phyloP scores from a whole-genome alignment of 148 eudicot genomes.

The Cornus florida region DNA sequence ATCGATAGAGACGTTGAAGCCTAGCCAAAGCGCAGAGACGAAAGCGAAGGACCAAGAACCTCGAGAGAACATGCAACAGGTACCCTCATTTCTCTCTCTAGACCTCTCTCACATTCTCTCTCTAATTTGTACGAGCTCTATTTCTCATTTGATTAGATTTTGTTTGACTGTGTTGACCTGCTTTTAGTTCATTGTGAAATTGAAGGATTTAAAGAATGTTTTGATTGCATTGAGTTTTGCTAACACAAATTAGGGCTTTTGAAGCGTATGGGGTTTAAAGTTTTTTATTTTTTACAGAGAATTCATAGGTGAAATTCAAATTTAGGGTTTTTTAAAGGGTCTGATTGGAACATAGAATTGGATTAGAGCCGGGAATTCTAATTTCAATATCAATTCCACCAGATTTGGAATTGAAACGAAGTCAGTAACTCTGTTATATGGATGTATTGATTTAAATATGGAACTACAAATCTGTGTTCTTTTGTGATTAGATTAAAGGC shows the following conservation, averaged over 20 bases:
- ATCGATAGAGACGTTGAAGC: not conserved
- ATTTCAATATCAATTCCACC: too few species aligned
- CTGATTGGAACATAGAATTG: not conserved
- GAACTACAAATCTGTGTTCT: too few species aligned
- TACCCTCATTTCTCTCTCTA: not conserved
- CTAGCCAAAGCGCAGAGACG: not conserved
- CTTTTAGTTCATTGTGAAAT: not conserved
- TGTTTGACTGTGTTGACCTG: not conserved
- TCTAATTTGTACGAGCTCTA: not conserved
- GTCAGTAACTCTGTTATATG: too few species aligned
- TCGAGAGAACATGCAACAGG: not conserved
- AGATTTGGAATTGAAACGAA: too few species aligned
- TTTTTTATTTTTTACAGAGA: too few species aligned
- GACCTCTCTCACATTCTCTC: not conserved
- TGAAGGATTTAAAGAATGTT: not conserved
- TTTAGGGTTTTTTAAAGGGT: not conserved
- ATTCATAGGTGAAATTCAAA: not conserved
- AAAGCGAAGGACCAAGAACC: not conserved
- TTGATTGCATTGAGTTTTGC: not conserved
- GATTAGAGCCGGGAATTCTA: too few species aligned
- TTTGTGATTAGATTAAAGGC: too few species aligned
- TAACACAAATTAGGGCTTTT: not conserved
- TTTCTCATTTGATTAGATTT: not conserved
- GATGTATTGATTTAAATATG: too few species aligned
- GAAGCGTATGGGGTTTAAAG: too few species aligned